Base-by-base conservation (phyloP, 768 basidiomycete genomes). In the Tricholoma sp. region DNA sequence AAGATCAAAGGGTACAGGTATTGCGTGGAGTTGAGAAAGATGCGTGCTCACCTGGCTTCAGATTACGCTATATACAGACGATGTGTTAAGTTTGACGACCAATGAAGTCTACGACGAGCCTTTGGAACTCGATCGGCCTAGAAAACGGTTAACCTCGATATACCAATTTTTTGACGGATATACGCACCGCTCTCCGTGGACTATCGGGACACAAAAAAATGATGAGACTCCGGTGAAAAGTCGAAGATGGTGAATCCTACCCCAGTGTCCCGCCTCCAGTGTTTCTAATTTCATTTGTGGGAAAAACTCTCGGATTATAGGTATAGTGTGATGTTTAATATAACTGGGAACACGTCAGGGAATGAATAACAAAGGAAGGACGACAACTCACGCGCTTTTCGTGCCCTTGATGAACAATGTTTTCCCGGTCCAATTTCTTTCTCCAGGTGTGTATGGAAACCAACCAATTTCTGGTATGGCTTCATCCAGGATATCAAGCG, bases 181-280 rank as follows among this genome's bases (percentile, higher is more conserved):
- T 12, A 55, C 46, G 39, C 53, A 65, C 83, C 76, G 78, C 65
- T 93, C 90, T 12, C 88, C 86, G 63, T 93, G 91, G 22, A 92
- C 87, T 89, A 27, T 3, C 5, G 24, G 24, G 24, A 49, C 37
- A 3, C 5, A 56, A 52, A 18, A 9, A 31, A 12, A 19, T 52
- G 8, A 32, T 35, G 34, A 1, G 37, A 50, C 18, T 32, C 8
- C 10, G 4, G 8, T 8, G 27, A 54, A 47, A 27, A 24, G 46
- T 29, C 21, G 7, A 3, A 10, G 11, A 32, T 18, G 31, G 21
- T 34, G 27, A 9, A 16, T 52, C 86, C 56, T 66, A 89, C 88
- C 86, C 93, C 93, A 95, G 70, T 95, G 93, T 1, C 85, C 83
- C 0, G 91, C 73, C 54, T 90, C 83, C 12, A 94, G 71, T 24